phyloP scores from a whole-genome alignment of 1,284 basidiomycete species.

The Volvariella volvacea region DNA sequence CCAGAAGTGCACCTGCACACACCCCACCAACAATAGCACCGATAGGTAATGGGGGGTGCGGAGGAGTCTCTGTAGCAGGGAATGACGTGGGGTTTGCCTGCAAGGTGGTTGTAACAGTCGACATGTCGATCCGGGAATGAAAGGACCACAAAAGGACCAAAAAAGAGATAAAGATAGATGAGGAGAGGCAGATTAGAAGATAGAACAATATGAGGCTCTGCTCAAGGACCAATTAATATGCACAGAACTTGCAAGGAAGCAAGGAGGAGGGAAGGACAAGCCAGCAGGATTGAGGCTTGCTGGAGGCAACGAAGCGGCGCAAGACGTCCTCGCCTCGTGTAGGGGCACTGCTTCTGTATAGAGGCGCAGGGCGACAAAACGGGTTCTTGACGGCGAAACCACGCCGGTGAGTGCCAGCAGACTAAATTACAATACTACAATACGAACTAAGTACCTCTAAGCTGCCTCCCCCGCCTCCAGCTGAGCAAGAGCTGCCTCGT shows the following conservation, averaged over 20 bases:
- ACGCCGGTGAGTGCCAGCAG: too few relatives aligned
- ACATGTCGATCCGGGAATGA: too few relatives aligned
- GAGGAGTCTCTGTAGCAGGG: conserved; percentile 11
- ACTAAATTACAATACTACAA: too few relatives aligned
- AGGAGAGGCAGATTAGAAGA: background rate
- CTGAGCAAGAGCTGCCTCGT: conserved; percentile 65
- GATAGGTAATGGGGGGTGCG: conserved; percentile 30
- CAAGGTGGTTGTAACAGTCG: conserved; percentile 23
- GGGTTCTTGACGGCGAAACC: too few relatives aligned
- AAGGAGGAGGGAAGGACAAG: conserved; percentile 2
- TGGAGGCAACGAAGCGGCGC: too few relatives aligned
- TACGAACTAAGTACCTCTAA: too few relatives aligned
- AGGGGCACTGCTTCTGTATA: too few relatives aligned
- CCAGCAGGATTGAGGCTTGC: too few relatives aligned
- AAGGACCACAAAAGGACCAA: too few relatives aligned
- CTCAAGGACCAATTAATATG: background rate
- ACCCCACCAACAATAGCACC: conserved; percentile 46
- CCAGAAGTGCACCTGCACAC: conserved; percentile 39
- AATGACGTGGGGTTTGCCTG: conserved; percentile 13
- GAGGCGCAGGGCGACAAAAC: too few relatives aligned
- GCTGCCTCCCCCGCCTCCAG: conserved; percentile 35
- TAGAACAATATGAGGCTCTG: background rate
- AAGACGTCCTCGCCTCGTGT: too few relatives aligned
- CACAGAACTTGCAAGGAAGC: conserved; percentile 2
- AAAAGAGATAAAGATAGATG: too few relatives aligned